These are phyloP conservation scores for Sporothrix euskadiensis DNA, from an alignment of 2,329 filamentous ascomycete genomes.

Conservation along the genomic window DNA sequence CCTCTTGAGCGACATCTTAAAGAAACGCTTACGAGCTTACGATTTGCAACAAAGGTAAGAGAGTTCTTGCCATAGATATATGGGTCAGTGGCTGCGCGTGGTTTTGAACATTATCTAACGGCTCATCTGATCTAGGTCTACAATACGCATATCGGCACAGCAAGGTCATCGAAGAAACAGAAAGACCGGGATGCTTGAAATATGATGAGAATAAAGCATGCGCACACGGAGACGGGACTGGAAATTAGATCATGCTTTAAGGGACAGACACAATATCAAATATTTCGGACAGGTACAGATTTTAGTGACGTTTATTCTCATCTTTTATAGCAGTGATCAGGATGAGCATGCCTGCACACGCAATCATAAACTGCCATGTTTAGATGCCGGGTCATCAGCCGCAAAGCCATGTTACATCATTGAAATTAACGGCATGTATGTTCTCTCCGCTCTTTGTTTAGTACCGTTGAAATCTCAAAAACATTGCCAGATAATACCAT, in stretches of 20 bases:
- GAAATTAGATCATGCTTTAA: neutral
- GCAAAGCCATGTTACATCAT: too few species aligned
- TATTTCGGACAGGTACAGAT: neutral
- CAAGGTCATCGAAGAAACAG: constrained; percentile 70
- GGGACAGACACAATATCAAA: neutral
- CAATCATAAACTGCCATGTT: too few species aligned
- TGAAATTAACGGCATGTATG: too few species aligned
- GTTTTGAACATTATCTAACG: neutral
- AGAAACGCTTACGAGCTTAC: constrained; percentile 90
- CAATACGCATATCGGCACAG: constrained; percentile 90
- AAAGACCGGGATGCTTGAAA: constrained; percentile 24
- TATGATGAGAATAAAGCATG: neutral
- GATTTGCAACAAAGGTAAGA: constrained; percentile 87
- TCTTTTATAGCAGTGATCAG: too few species aligned
- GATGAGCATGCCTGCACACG: too few species aligned
- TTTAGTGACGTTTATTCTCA: too few species aligned
- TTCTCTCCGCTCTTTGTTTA: too few species aligned
- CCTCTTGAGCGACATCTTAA: constrained; percentile 86
- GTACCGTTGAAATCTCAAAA: too few species aligned
- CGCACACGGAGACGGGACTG: neutral
- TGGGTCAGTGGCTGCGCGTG: neutral
- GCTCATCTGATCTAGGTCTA: constrained; percentile 56
- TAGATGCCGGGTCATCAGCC: too few species aligned
- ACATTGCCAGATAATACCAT: too few species aligned
- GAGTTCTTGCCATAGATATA: neutral